A percentile compares a stretch with the other conserved stretches of the same genome.
These are phyloP conservation scores for Plasmodium cynomolgi DNA, from an alignment of 169 alveolate species.

Conservation along the genomic window DNA sequence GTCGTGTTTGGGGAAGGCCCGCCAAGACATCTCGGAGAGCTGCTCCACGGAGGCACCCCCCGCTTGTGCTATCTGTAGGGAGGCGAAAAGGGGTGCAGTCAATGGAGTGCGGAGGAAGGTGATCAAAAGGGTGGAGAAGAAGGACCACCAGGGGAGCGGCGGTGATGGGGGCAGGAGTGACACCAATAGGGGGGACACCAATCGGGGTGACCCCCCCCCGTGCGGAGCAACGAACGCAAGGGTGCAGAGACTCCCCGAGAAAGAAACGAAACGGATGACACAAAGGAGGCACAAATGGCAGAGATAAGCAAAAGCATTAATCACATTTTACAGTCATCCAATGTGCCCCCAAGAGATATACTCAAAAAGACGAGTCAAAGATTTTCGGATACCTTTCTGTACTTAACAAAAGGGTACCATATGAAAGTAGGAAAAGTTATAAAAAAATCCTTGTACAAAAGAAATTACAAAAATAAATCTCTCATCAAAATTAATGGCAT, in stretches of 20 bases:
- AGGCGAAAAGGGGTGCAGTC: not conserved
- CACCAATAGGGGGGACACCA: not conserved
- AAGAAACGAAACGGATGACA: not conserved
- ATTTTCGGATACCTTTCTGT: slow-evolving; percentile 51
- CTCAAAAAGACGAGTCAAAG: slow-evolving; percentile 40
- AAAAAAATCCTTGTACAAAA: slow-evolving; percentile 45
- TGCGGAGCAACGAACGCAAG: not conserved
- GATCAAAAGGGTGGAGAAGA: not conserved
- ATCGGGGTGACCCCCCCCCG: not conserved
- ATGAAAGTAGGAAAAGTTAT: slow-evolving; percentile 25
- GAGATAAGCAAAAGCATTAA: slow-evolving; percentile 18
- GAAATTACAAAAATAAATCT: slow-evolving; percentile 43
- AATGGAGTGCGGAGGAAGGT: not conserved
- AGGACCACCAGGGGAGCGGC: not conserved
- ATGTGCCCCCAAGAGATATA: slow-evolving; percentile 37
- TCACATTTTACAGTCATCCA: slow-evolving; percentile 16
- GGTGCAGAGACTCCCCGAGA: not conserved
- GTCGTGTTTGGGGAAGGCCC: not conserved
- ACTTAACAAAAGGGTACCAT: slow-evolving; percentile 49
- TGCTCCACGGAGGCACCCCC: not conserved
- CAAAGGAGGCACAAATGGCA: not conserved
- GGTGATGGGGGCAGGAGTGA: not conserved
- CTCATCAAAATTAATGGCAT: slow-evolving; percentile 33
- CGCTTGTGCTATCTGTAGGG: not conserved
- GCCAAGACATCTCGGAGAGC: not conserved